Conservation (phyloP, 352 stramenopile genomes). For the Plasmopara viticola region DNA sequence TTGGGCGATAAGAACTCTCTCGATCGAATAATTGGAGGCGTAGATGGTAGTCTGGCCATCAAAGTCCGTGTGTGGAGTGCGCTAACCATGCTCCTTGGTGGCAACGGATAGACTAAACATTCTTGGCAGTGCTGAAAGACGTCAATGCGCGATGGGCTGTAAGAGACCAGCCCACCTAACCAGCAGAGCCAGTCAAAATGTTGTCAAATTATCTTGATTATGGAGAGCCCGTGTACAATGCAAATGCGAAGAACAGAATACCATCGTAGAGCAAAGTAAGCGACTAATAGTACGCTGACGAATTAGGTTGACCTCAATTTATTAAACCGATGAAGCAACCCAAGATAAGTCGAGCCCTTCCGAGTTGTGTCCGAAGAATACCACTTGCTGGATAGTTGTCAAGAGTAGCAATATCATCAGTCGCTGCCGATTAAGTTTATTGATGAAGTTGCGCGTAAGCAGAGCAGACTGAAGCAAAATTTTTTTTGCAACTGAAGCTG, state of each 20-base stretch:
- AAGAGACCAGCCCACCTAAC: not conserved
- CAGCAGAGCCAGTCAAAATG: not conserved
- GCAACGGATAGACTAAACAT: not conserved
- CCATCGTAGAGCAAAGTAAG: no score
- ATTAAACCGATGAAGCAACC: no score
- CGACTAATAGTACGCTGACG: not conserved
- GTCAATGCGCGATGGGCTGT: not conserved
- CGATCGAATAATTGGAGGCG: not conserved
- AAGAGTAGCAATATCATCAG: not conserved
- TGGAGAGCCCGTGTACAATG: not conserved
- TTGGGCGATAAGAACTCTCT: not conserved
- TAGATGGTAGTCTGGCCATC: not conserved
- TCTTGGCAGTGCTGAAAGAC: not conserved
- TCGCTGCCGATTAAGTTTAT: not conserved
- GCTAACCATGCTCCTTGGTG: not conserved
- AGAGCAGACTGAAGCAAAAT: no score
- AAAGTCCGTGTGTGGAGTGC: not conserved
- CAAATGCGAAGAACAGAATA: no score
- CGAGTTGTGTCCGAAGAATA: no score
- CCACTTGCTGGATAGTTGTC: not conserved
- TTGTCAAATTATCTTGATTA: not conserved
- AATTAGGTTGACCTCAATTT: no score
- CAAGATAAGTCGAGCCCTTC: no score
- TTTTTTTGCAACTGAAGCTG: no score
- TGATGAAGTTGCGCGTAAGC: not conserved